Percentiles rank a stretch among this genome's conserved stretches.
Conservation (phyloP, 2,329 filamentous ascomycete genomes). For the Pseudogymnoascus verrucosus region DNA sequence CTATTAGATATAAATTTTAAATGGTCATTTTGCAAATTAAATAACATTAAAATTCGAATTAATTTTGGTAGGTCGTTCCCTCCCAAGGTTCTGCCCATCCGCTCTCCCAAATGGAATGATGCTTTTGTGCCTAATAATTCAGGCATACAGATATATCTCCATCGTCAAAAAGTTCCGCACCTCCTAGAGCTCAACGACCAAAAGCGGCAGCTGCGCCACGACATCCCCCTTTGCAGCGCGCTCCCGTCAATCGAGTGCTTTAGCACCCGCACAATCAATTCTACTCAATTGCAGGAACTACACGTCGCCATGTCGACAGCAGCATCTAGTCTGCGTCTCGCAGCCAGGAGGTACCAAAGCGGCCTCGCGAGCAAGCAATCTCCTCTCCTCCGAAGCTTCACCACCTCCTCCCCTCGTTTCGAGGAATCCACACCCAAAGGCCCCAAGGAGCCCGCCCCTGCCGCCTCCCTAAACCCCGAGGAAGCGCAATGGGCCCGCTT, state of each 20-base stretch:
- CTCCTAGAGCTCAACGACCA: neutral
- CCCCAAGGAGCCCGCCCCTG: neutral
- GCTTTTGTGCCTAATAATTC: neutral
- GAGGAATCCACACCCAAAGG: neutral
- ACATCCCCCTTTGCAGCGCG: neutral
- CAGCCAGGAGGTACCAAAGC: slow-evolving; percentile 20
- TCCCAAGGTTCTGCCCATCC: neutral
- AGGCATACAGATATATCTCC: neutral
- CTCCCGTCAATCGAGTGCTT: neutral
- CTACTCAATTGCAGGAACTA: neutral
- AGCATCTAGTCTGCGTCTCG: slow-evolving; percentile 23
- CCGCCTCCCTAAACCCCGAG: neutral
- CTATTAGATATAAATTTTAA: neutral
- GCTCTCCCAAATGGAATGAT: neutral
- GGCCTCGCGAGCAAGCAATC: slow-evolving; percentile 9
- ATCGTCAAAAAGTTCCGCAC: slow-evolving; percentile 6
- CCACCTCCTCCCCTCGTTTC: neutral
- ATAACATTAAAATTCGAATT: neutral
- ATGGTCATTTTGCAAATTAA: neutral
- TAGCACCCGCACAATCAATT: neutral
- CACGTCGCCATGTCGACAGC: slow-evolving; percentile 23
- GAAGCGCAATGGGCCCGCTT: neutral
- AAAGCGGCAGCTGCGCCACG: slow-evolving; percentile 4
- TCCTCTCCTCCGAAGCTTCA: slow-evolving; percentile 5
- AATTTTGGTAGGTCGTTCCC: neutral